These are phyloP conservation scores for Davidsoniella eucalypti DNA, from an alignment of 2,329 filamentous ascomycete genomes.

Conservation along the genomic window DNA sequence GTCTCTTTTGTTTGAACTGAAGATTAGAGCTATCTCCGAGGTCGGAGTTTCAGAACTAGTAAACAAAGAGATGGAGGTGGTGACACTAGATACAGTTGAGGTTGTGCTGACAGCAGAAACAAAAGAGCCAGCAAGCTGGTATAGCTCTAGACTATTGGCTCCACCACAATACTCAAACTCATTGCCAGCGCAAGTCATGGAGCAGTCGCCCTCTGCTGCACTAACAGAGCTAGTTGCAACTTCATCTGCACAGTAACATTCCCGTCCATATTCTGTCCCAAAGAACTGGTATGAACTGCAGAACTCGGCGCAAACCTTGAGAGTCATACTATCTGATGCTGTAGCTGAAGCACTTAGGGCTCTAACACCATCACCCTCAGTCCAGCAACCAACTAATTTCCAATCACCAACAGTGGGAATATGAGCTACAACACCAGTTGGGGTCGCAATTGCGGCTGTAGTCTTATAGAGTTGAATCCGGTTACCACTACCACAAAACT, in stretches of 20 bases:
- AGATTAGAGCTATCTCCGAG: neutral
- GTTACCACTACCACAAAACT: slow-evolving; percentile 28
- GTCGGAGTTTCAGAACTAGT: neutral
- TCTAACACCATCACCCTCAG: slow-evolving; percentile 20
- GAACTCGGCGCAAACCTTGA: slow-evolving; percentile 23
- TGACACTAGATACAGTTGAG: slow-evolving; percentile 1
- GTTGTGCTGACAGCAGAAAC: neutral
- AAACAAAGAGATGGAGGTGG: slow-evolving; percentile 12
- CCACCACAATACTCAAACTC: slow-evolving; percentile 12
- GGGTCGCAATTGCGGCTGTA: slow-evolving; percentile 17
- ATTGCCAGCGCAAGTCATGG: slow-evolving; percentile 13
- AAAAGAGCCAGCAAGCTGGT: slow-evolving; percentile 13
- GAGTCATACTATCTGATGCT: slow-evolving; percentile 22
- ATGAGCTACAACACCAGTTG: slow-evolving; percentile 19
- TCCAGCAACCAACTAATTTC: slow-evolving; percentile 24
- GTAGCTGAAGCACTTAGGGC: slow-evolving; percentile 19
- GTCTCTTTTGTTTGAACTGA: too few species aligned
- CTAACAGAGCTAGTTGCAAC: slow-evolving; percentile 19
- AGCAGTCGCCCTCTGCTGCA: slow-evolving; percentile 10
- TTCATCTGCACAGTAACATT: slow-evolving; percentile 20
- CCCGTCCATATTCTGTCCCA: slow-evolving; percentile 14
- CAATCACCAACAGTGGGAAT: slow-evolving; percentile 23
- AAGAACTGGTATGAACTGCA: slow-evolving; percentile 27
- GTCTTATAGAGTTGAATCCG: slow-evolving; percentile 29
- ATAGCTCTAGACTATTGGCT: slow-evolving; percentile 19